Percentiles rank a stretch among this genome's conserved stretches.
phyloP scores from a whole-genome alignment of 192 early-diverging fungal species.

The Entophlyctis helioformis region DNA sequence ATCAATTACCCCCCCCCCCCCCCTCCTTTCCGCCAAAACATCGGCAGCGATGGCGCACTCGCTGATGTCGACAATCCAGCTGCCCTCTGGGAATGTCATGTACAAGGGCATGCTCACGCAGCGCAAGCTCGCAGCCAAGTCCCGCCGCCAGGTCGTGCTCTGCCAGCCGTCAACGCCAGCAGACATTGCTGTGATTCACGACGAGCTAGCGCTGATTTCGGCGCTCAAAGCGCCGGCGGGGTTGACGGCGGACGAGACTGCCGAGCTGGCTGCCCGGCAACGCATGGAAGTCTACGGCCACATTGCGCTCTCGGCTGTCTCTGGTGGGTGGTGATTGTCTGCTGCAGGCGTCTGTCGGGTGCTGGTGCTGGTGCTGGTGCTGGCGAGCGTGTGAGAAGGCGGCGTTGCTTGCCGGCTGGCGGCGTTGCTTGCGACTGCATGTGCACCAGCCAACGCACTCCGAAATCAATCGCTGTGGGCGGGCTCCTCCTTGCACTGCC shows the following conservation, averaged over 20 bases:
- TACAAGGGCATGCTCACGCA: slow-evolving; percentile 10
- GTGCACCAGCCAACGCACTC: background rate
- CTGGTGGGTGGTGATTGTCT: slow-evolving; percentile 1
- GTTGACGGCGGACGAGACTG: background rate
- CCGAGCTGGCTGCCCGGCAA: slow-evolving; percentile 3
- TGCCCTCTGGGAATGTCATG: slow-evolving; percentile 8
- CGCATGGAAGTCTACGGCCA: slow-evolving; percentile 16
- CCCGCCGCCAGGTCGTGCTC: slow-evolving; percentile 11
- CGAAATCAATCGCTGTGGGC: background rate
- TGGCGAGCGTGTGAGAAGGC: background rate
- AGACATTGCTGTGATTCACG: slow-evolving; percentile 3
- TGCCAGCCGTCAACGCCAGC: slow-evolving; percentile 3
- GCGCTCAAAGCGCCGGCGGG: background rate
- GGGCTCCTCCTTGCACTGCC: background rate
- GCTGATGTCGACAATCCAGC: too few relatives aligned
- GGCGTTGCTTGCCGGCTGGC: background rate
- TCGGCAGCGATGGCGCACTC: too few relatives aligned
- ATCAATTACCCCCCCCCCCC: too few relatives aligned
- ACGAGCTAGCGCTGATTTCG: background rate
- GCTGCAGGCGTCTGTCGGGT: background rate
- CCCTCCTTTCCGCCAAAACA: too few relatives aligned
- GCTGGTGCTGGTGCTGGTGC: background rate
- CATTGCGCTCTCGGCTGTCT: slow-evolving; percentile 12
- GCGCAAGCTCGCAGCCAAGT: slow-evolving; percentile 1
- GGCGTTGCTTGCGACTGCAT: too few relatives aligned